Conservation (phyloP, 78 protist genomes). For the Planoprotostelium fungivorum region DNA sequence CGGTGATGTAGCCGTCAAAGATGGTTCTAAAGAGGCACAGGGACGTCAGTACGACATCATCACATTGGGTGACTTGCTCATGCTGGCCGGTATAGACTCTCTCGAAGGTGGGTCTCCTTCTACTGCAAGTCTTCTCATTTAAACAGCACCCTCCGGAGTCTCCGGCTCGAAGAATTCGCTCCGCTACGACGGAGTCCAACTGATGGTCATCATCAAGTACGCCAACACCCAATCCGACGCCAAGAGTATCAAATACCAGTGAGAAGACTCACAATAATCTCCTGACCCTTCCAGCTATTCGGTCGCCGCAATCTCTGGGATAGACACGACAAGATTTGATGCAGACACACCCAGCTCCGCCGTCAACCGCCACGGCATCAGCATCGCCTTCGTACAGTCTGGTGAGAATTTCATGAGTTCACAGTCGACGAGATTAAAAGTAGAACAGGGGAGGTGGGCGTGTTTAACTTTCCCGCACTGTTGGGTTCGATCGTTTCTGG, state of each 20-base stretch:
- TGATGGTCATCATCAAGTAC: neutral
- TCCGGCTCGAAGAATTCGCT: neutral
- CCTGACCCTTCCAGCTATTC: neutral
- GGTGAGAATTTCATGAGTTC: conserved; percentile 8
- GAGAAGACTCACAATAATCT: neutral
- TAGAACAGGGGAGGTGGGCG: neutral
- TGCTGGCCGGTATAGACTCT: neutral
- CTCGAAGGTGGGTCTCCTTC: neutral
- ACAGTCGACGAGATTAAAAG: neutral
- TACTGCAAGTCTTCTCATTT: neutral
- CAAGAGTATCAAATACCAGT: neutral
- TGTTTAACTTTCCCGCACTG: neutral
- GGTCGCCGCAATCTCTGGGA: neutral
- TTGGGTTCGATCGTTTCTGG: neutral
- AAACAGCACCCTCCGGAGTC: neutral
- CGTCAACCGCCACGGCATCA: conserved; percentile 51
- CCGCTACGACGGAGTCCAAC: neutral
- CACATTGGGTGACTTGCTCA: neutral
- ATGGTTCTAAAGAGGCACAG: neutral
- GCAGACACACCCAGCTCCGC: neutral
- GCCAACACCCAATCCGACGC: neutral
- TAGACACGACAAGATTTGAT: neutral
- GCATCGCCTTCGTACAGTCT: conserved; percentile 40
- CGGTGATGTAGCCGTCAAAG: neutral
- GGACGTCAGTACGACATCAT: neutral